Percentiles rank a stretch among this genome's conserved stretches.
Conservation (phyloP, 2,329 filamentous ascomycete species). For the Fusarium sp. region DNA sequence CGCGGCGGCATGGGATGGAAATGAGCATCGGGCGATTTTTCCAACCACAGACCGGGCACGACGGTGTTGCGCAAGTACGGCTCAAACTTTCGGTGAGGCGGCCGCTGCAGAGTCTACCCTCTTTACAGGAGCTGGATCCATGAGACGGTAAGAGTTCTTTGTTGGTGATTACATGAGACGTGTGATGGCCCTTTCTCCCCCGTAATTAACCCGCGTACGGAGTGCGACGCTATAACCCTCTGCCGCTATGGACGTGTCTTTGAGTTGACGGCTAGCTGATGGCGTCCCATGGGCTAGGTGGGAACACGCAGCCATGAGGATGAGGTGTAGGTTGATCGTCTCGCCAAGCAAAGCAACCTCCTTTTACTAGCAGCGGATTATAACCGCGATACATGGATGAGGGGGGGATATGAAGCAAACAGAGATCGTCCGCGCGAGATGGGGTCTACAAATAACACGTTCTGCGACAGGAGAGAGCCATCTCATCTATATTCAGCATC, state of each 20-base stretch:
- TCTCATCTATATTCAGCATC: constrained; percentile 18
- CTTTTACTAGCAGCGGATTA: constrained; percentile 42
- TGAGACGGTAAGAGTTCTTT: constrained; percentile 8
- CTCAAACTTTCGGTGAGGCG: constrained; percentile 37
- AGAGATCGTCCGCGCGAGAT: constrained; percentile 36
- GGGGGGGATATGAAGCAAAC: constrained; percentile 32
- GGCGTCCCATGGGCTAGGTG: constrained; percentile 15
- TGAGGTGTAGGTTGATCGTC: constrained; percentile 15
- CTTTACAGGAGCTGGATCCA: constrained; percentile 27
- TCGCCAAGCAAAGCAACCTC: constrained; percentile 37
- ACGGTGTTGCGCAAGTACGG: constrained; percentile 29
- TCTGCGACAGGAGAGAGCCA: constrained; percentile 6
- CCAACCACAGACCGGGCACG: constrained; percentile 5
- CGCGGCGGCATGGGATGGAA: constrained; percentile 39
- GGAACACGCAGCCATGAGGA: constrained; percentile 25
- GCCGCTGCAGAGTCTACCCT: constrained; percentile 15
- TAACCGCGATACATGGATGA: constrained; percentile 37
- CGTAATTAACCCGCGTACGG: constrained; percentile 21
- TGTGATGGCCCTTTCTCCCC: constrained; percentile 26
- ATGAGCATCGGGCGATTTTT: constrained; percentile 35
- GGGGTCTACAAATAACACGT: constrained; percentile 28
- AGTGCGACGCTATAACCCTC: constrained; percentile 15
- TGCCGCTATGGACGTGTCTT: constrained; percentile 18
- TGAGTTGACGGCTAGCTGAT: constrained; percentile 21
- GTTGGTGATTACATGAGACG: constrained; percentile 36